phyloP scores from a whole-genome alignment of 1,284 basidiomycete species.

The Porodaedalea pini region DNA sequence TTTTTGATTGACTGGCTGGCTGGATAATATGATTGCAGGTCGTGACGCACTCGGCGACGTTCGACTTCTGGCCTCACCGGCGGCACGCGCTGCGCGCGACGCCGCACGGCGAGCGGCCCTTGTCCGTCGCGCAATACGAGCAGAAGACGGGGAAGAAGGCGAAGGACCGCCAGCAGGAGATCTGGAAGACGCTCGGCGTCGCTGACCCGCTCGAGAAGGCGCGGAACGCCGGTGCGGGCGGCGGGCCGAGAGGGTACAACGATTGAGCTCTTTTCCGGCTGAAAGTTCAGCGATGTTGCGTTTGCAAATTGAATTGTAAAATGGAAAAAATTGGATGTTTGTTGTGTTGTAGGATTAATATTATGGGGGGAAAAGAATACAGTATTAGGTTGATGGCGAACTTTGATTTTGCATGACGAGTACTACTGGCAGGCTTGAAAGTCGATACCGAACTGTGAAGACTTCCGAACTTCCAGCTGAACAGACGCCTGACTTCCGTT shows the following conservation, averaged over 20 bases:
- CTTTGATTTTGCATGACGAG: too few species aligned
- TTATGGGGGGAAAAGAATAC: too few species aligned
- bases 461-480: too few species aligned
- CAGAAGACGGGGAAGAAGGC: conserved; percentile 55
- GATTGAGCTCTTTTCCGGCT: too few species aligned
- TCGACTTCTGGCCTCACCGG: conserved; percentile 71
- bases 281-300: too few species aligned
- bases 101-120: conserved; percentile 74
- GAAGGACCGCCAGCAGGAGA: conserved; percentile 60
- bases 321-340: too few species aligned
- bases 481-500: too few species aligned
- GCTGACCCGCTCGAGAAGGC: conserved; percentile 25
- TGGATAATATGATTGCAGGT: conserved; percentile 38
- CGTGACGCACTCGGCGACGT: conserved; percentile 72
- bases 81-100: conserved; percentile 81
- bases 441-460: too few species aligned
- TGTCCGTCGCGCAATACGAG: conserved; percentile 75
- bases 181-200: conserved; percentile 61
- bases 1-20: background rate
- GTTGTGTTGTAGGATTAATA: background rate
- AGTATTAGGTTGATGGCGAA: too few species aligned
- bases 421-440: too few species aligned
- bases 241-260: conserved; percentile 17
- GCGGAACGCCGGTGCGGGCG: conserved; percentile 12
- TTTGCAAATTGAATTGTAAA: too few species aligned